Base-by-base conservation (phyloP, 345 rosid species). In the Aegle marmelos region DNA sequence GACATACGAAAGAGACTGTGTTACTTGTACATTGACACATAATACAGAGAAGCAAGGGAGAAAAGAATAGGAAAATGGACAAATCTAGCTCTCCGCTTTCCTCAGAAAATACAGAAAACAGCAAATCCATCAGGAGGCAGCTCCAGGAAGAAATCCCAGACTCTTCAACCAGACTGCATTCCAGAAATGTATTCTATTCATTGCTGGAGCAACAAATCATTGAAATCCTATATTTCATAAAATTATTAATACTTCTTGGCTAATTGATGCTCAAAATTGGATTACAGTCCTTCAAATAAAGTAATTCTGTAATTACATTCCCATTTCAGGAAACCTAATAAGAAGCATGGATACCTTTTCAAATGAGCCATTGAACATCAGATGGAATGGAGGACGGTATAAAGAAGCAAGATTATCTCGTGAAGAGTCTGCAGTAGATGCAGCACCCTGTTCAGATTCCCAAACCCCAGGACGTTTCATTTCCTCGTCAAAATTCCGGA, bases 351-450 rank as follows among this genome's bases (percentile, higher is more conserved):
- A 48, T 67, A 91, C 98, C 95, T 93, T 91, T 80, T 97, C 99
- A 83, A 97, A 97, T 13, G 99, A 87, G 61, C 99, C 98, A 3
- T 86, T 90, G 76, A 83, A 89, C 97, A 97, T 93, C 73, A 97
- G 78, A 82, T 89, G 92, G 75, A 90, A 91, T 41, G 99, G 99
- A 81, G 98, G 98, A 16, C 98, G 94, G 66, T 94, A 97, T 64
- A 97, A 85, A 22, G 98, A 87, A 76, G 99, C 98, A 80, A 97
- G 91, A 88, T 93, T 92, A 82, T 93, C 96, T n/a, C 93, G 92
- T 75, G 93, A 79, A 66, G 79, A 82, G 69, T 89, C 94, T 16
- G 87, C 78, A 2, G 87, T 76, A 60, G 94, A 89, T 74, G 97
- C 79, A 70, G 87, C 75, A 31, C 93, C 89, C 78, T 83, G 86